These are phyloP conservation scores for Sporothrix globosa DNA, from an alignment of 2,329 filamentous ascomycete species.

Conservation along the genomic window DNA sequence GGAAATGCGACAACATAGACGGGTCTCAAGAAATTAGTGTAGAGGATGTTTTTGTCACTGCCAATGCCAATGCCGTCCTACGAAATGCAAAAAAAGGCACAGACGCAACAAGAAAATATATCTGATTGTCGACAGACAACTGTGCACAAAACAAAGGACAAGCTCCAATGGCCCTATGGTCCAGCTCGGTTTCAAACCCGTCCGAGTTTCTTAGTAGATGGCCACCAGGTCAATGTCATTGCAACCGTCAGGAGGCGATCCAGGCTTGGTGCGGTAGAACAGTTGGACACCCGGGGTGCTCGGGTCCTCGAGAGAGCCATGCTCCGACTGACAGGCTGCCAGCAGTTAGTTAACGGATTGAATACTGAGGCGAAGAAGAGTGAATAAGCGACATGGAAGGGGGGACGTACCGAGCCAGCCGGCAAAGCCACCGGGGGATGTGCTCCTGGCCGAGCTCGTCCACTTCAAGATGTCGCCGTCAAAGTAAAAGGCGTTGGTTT, in stretches of 20 bases:
- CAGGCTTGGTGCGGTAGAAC: constrained; percentile 28
- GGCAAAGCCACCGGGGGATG: constrained; percentile 12
- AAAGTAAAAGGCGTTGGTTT: constrained; percentile 30
- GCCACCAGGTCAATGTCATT: constrained; percentile 30
- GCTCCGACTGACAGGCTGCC: constrained; percentile 6
- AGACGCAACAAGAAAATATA: neutral
- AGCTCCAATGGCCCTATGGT: neutral
- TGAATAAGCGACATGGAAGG: neutral
- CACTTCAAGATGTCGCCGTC: constrained; percentile 21
- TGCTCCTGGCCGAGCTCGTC: constrained; percentile 23
- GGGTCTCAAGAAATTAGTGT: neutral
- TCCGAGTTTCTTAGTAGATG: neutral
- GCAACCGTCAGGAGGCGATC: constrained; percentile 2
- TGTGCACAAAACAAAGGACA: neutral
- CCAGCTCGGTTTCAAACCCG: neutral
- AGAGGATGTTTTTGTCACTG: neutral
- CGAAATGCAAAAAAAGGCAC: neutral
- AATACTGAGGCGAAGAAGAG: too few relatives aligned
- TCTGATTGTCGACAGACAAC: neutral
- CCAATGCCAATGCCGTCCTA: neutral
- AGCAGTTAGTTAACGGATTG: neutral
- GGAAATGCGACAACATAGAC: neutral
- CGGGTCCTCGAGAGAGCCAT: neutral
- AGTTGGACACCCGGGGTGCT: constrained; percentile 24
- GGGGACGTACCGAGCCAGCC: constrained; percentile 31